Base-by-base conservation (phyloP, 306 rosid genomes). In the Vachellia pachyceras region DNA sequence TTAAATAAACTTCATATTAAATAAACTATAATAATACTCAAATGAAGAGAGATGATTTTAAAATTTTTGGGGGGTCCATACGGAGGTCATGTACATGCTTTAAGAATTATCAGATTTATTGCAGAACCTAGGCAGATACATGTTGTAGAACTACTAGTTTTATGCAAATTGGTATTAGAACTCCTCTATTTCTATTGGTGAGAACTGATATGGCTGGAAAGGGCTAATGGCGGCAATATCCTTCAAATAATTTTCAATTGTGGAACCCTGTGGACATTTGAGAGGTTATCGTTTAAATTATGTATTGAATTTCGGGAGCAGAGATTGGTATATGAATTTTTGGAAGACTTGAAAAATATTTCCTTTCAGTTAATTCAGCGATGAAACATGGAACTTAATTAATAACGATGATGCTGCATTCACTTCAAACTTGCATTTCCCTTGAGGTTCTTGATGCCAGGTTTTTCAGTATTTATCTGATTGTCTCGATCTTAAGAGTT, bases 191-290 rank as follows among this genome's bases (percentile, higher is more conserved):
- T 50, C 7, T 50, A 17, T 40, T 40, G 72, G 72, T 5, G 4
- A 71, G 22, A 33, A 25, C 33, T 29, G 33, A 5, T 13, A 23
- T 63, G 73, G 55, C 61, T 39, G 60, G 77, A 77, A 77, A 81
- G 54, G 77, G 85, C 77, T 55, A 44, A 69, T 42, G 55, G 74
- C 85, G 85, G 83, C 80, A 69, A 58, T 77, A 77, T 3, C 65
- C 37, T 9, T 79, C 65, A 75, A 75, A 80, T 42, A 84, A 71
- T 63, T 71, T 64, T 77, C 46, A 54, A 29, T 63, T 76, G 6
- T 69, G 55, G 79, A 76, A 80, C 68, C 80, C 69, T 72, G 77
- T 66, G 64, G 73, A 45, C 14, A 52, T 40, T 63, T 69, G 71
- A 61, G 42, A 80, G 13, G 35, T 80, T 63, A 29, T 29, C 33